Percentiles rank a stretch among this genome's conserved stretches.
These are phyloP conservation scores for Monosporascus sp. DNA, from an alignment of 2,329 filamentous ascomycete genomes.

Conservation along the genomic window DNA sequence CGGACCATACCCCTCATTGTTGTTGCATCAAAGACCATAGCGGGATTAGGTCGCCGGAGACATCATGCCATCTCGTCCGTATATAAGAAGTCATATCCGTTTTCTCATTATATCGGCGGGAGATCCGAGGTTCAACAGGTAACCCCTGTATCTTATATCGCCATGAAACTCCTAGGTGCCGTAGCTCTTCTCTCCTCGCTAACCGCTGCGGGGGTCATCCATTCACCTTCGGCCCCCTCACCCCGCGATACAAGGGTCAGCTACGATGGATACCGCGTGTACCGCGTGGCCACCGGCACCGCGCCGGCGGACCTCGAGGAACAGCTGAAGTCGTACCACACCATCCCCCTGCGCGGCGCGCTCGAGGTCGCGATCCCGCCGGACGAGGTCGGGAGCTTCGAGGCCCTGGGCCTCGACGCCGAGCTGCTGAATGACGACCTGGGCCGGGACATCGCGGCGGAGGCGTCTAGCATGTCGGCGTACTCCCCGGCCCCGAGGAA, in stretches of 20 bases:
- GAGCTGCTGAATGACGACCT: neutral
- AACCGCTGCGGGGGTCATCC: neutral
- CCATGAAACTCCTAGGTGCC: neutral
- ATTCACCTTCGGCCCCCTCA: neutral
- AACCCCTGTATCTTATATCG: neutral
- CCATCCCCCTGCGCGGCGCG: neutral
- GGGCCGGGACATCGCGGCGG: neutral
- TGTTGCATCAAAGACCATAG: neutral
- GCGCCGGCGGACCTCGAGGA: neutral
- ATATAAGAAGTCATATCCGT: neutral
- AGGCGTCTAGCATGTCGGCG: neutral
- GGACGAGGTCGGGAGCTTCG: neutral
- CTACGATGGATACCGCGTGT: neutral
- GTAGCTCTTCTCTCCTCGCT: neutral
- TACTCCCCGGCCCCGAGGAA: neutral
- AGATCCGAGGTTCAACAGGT: neutral
- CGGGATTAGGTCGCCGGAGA: neutral
- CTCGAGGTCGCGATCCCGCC: neutral
- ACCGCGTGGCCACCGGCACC: neutral
- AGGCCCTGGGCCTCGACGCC: neutral
- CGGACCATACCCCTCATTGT: neutral
- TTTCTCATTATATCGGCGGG: neutral
- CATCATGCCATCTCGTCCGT: too few species aligned
- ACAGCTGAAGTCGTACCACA: neutral
- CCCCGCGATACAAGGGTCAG: neutral